Evolutionary conservation across 495 filamentous ascomycete species (phyloP).

Genomic region (Coniosporium apollinis): DNA sequence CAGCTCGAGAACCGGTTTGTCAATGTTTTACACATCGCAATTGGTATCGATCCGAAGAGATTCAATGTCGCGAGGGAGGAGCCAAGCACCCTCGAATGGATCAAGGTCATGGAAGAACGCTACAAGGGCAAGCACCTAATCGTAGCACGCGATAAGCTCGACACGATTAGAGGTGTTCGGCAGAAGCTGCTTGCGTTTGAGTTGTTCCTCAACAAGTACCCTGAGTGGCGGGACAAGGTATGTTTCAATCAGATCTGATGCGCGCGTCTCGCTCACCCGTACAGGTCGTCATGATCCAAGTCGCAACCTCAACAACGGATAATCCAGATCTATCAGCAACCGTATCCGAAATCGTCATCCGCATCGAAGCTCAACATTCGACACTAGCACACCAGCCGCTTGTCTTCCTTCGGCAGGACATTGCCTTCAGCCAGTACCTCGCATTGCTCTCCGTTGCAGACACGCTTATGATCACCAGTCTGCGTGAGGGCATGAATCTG

Average conservation of each 20-base stretch:
- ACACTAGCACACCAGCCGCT: constrained; percentile 79
- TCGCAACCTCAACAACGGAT: constrained; percentile 75
- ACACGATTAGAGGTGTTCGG: constrained; percentile 73
- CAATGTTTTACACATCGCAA: constrained; percentile 57
- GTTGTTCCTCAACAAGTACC: constrained; percentile 81
- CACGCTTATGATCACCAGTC: constrained; percentile 77
- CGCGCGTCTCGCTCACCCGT: neutral
- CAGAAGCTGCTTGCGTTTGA: constrained; percentile 89
- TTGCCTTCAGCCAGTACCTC: constrained; percentile 76
- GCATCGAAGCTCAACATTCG: constrained; percentile 76
- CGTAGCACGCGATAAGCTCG: constrained; percentile 83
- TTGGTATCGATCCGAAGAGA: constrained; percentile 69
- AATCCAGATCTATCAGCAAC: constrained; percentile 71
- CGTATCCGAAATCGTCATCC: constrained; percentile 79
- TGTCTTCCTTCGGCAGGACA: constrained; percentile 89
- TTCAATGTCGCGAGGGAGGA: constrained; percentile 57
- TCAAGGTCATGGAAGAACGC: constrained; percentile 56
- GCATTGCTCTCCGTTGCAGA: constrained; percentile 78
- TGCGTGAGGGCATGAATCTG: constrained; percentile 91
- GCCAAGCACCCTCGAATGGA: constrained; percentile 56
- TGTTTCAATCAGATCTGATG: constrained; percentile 3
- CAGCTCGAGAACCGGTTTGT: constrained; percentile 89
- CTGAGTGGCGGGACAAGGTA: constrained; percentile 67
- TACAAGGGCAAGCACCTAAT: constrained; percentile 78
- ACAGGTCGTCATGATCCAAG: constrained; percentile 72